Evolutionary conservation across 345 rosid species (phyloP).

Genomic region (Boechera stricta): DNA sequence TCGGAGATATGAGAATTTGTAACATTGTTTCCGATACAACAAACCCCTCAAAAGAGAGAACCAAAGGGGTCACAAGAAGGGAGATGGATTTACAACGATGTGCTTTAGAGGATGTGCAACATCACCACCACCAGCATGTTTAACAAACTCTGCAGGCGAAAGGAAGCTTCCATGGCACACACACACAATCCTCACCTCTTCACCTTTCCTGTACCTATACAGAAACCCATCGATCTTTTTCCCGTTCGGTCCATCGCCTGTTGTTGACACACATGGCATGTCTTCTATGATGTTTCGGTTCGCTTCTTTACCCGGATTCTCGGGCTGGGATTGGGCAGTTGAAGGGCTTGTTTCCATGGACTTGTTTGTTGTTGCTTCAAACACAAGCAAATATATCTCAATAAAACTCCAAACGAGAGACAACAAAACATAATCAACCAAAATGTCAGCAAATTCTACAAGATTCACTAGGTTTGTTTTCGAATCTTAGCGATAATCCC

Average conservation of each 20-base stretch:
- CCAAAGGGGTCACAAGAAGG: conserved; percentile 45
- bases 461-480: not conserved
- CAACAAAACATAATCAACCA: not conserved
- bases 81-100: conserved; percentile 69
- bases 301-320: conserved; percentile 2
- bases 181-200: conserved; percentile 81
- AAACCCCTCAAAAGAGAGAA: not conserved
- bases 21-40: conserved; percentile 12
- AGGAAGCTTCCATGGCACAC: conserved; percentile 89
- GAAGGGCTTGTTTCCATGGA: conserved; percentile 57
- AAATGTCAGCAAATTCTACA: not conserved
- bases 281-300: conserved; percentile 59
- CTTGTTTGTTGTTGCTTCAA: conserved; percentile 55
- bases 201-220: conserved; percentile 73
- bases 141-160: conserved; percentile 82
- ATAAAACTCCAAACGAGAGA: conserved; percentile 7
- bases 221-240: conserved; percentile 83
- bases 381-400: conserved; percentile 23
- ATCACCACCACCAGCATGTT: conserved; percentile 80
- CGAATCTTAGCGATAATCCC: not conserved
- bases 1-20: conserved; percentile 11
- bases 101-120: conserved; percentile 79
- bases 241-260: conserved; percentile 77
- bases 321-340: conserved; percentile 43
- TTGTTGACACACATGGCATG: conserved; percentile 89